Evolutionary conservation across 805 yeast species (phyloP).

Genomic region (Metschnikowia peoriensis): DNA sequence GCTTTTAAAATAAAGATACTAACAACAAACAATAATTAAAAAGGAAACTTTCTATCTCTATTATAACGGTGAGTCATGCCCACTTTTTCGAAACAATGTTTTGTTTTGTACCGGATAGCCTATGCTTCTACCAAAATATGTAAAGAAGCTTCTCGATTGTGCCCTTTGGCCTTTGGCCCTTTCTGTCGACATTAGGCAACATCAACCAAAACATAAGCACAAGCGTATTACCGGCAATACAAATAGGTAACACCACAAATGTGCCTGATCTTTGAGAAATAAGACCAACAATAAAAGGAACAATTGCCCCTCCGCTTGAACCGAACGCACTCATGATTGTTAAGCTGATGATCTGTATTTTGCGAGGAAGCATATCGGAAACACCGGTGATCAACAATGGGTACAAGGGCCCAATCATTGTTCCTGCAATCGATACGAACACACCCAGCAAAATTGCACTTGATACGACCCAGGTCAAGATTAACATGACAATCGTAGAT

Average conservation of each 20-base stretch:
- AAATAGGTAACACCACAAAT: constrained; percentile 24
- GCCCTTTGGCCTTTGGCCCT: constrained; percentile 2
- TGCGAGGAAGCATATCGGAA: constrained; percentile 22
- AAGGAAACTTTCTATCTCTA: neutral
- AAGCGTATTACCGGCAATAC: constrained; percentile 18
- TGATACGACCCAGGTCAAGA: constrained; percentile 19
- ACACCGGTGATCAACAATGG: constrained; percentile 24
- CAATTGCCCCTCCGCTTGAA: constrained; percentile 24
- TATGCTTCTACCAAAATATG: constrained; percentile 3
- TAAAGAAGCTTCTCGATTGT: constrained; percentile 1
- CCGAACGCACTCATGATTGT: constrained; percentile 28
- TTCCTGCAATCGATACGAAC: constrained; percentile 20
- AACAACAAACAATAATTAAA: neutral
- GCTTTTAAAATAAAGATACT: neutral
- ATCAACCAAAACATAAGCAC: constrained; percentile 19
- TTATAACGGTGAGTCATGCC: neutral
- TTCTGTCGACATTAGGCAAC: constrained; percentile 18
- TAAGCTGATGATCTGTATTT: constrained; percentile 23
- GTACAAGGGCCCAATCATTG: constrained; percentile 23
- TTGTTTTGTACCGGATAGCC: too few species aligned
- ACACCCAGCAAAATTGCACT: constrained; percentile 16
- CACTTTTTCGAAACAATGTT: too few species aligned
- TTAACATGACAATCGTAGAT: constrained; percentile 14
- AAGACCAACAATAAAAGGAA: constrained; percentile 25
- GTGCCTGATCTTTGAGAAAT: constrained; percentile 23